Conservation (phyloP, 2,329 filamentous ascomycete genomes). For the Fusarium algeriense region DNA sequence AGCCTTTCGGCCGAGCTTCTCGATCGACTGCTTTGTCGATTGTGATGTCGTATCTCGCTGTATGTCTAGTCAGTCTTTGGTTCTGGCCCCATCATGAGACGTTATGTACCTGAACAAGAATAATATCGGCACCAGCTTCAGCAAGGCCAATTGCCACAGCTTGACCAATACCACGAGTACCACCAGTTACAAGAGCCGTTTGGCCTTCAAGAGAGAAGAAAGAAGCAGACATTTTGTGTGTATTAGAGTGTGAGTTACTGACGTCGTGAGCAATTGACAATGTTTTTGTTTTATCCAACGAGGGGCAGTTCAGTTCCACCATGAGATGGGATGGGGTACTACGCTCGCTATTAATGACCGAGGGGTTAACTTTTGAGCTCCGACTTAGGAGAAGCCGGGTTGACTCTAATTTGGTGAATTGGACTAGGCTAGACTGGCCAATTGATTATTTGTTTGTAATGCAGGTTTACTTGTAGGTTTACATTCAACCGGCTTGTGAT, state of each 20-base stretch:
- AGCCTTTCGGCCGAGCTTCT: slow-evolving; percentile 74
- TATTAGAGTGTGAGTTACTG: background rate
- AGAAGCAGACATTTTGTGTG: slow-evolving; percentile 51
- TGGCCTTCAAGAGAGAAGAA: slow-evolving; percentile 68
- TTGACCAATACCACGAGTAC: slow-evolving; percentile 69
- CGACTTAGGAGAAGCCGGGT: slow-evolving; percentile 8
- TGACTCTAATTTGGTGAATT: background rate
- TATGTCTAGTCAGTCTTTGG: slow-evolving; percentile 3
- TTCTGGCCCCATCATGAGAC: slow-evolving; percentile 11
- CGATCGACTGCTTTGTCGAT: slow-evolving; percentile 71
- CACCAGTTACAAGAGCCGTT: slow-evolving; percentile 69
- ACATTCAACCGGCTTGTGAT: slow-evolving; percentile 5
- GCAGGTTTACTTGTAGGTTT: slow-evolving; percentile 9
- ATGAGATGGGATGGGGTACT: slow-evolving; percentile 14
- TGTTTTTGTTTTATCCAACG: slow-evolving; percentile 12
- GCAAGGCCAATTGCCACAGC: slow-evolving; percentile 68
- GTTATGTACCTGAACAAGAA: slow-evolving; percentile 63
- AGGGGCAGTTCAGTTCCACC: slow-evolving; percentile 18
- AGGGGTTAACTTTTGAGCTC: slow-evolving; percentile 3
- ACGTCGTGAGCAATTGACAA: background rate
- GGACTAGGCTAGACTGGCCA: background rate
- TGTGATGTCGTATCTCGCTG: slow-evolving; percentile 59
- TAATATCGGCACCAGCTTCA: slow-evolving; percentile 69
- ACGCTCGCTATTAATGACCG: slow-evolving; percentile 13
- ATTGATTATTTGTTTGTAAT: slow-evolving; percentile 9